These are phyloP conservation scores for Lentinula guzmanii DNA, from an alignment of 768 basidiomycete species.

Conservation along the genomic window DNA sequence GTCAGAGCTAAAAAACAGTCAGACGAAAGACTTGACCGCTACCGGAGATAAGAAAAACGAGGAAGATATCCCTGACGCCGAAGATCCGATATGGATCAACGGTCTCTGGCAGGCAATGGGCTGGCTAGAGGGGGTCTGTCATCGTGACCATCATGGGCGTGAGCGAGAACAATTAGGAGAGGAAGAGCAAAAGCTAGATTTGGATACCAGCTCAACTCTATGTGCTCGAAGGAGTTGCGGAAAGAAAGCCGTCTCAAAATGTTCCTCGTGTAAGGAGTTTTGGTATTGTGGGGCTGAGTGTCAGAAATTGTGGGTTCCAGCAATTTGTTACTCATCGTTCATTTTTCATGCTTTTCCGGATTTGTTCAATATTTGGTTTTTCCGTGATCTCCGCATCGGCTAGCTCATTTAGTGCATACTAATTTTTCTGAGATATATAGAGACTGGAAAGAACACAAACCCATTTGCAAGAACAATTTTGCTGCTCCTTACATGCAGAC, in stretches of 20 bases:
- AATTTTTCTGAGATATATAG: neutral
- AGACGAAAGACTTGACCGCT: neutral
- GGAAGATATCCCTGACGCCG: neutral
- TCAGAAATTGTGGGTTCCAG: neutral
- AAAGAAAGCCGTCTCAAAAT: neutral
- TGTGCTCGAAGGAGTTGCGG: neutral
- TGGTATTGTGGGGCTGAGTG: slow-evolving; percentile 3
- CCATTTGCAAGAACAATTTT: neutral
- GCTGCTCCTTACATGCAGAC: neutral
- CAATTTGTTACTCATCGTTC: neutral
- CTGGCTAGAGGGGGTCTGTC: neutral
- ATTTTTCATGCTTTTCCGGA: neutral
- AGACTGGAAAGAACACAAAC: slow-evolving; percentile 6
- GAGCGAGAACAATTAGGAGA: neutral
- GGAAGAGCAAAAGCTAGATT: neutral
- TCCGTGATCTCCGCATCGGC: neutral
- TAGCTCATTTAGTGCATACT: neutral
- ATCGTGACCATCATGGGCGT: neutral
- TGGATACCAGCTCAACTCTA: neutral
- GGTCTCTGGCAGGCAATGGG: slow-evolving; percentile 2
- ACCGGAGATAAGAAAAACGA: neutral
- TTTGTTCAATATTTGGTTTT: no score
- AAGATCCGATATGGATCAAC: slow-evolving; percentile 1
- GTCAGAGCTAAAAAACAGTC: neutral
- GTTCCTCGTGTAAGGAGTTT: neutral